Percentiles rank a stretch among this genome's conserved stretches.
Conservation (phyloP, 192 early-diverging fungal genomes). For the Gonapodya sp. region DNA sequence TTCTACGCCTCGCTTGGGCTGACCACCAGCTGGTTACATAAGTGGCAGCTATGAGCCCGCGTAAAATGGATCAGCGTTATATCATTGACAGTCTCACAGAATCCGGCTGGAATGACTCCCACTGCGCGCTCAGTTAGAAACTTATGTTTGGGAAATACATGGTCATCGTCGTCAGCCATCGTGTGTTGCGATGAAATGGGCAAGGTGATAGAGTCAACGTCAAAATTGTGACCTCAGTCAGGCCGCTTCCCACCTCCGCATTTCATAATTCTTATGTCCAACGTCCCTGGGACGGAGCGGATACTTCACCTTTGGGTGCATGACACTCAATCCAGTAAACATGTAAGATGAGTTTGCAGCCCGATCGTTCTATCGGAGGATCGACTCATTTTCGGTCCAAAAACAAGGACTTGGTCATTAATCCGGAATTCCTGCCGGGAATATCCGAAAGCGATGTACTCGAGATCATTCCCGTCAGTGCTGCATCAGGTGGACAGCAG, state of each 20-base stretch:
- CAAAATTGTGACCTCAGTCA: too few species aligned
- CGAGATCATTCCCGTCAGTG: constrained; percentile 22
- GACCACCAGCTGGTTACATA: background rate
- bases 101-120: background rate
- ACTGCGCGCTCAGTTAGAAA: background rate
- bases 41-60: too few species aligned
- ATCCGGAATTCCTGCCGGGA: constrained; percentile 55
- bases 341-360: background rate
- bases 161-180: too few species aligned
- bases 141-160: too few species aligned
- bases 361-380: background rate
- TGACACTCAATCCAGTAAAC: constrained; percentile 38
- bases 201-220: too few species aligned
- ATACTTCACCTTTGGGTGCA: constrained; percentile 42
- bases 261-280: too few species aligned
- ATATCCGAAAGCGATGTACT: constrained; percentile 54
- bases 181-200: too few species aligned
- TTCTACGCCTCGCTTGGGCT: constrained; percentile 84
- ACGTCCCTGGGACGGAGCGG: constrained; percentile 15
- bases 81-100: background rate
- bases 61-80: too few species aligned
- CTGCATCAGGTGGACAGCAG: constrained; percentile 8
- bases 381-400: background rate
- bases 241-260: too few species aligned
- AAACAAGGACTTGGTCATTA: constrained; percentile 48